A percentile compares a stretch with the other conserved stretches of the same genome.
These are phyloP conservation scores for Byssochlamys sp. DNA, from an alignment of 2,329 filamentous ascomycete species.

Conservation along the genomic window DNA sequence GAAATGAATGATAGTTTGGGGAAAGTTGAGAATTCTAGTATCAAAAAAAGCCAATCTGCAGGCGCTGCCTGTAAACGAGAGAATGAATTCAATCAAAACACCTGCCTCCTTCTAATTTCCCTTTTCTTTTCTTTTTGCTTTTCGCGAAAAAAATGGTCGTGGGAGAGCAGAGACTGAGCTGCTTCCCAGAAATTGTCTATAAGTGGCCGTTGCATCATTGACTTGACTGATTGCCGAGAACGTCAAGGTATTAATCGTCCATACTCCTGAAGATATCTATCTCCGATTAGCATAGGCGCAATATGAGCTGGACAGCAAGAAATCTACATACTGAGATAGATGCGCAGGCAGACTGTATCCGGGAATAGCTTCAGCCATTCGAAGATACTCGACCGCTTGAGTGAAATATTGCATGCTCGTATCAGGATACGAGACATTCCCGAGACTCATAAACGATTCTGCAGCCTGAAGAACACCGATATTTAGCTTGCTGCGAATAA, in stretches of 20 bases:
- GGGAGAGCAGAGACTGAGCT: neutral
- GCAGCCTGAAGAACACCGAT: slow-evolving; percentile 31
- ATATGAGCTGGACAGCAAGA: neutral
- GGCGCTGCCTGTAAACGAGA: neutral
- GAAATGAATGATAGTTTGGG: neutral
- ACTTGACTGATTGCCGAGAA: neutral
- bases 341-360: slow-evolving; percentile 37
- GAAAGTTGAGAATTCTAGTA: neutral
- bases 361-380: slow-evolving; percentile 32
- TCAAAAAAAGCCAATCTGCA: neutral
- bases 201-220: neutral
- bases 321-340: slow-evolving; percentile 35
- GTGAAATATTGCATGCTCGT: slow-evolving; percentile 38
- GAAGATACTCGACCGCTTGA: slow-evolving; percentile 39
- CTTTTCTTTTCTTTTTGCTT: neutral
- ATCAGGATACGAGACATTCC: slow-evolving; percentile 40
- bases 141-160: neutral
- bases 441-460: slow-evolving; percentile 45
- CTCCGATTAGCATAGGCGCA: neutral
- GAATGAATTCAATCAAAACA: neutral
- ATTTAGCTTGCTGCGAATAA: neutral
- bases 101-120: neutral
- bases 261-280: neutral
- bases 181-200: neutral
- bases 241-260: neutral